A percentile compares a stretch with the other conserved stretches of the same genome.
Evolutionary conservation across 345 rosid genomes (phyloP).

Genomic region (Xanthoceras sorbifolium): DNA sequence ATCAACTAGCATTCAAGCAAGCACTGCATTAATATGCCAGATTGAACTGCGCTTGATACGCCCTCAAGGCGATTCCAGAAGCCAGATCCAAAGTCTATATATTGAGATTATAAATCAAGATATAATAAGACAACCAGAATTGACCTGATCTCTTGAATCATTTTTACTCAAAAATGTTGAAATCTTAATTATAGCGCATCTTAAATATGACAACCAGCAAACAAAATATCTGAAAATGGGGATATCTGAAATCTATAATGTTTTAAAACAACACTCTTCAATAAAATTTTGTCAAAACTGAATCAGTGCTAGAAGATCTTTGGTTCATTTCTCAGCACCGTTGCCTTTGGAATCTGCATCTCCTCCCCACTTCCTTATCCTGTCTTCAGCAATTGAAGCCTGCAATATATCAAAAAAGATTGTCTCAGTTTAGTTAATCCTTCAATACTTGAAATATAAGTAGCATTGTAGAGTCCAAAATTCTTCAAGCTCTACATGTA

Average conservation of each 20-base stretch:
- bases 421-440: background rate
- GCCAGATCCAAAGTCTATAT: too few species aligned
- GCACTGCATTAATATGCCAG: background rate
- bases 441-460: background rate
- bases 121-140: too few species aligned
- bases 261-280: background rate
- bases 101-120: too few species aligned
- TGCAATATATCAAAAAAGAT: conserved; percentile 24
- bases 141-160: background rate
- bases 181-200: background rate
- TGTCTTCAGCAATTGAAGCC: conserved; percentile 73
- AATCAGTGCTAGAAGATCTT: background rate
- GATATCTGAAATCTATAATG: background rate
- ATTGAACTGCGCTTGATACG: background rate
- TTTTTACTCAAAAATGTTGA: too few species aligned
- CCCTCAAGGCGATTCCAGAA: too few species aligned
- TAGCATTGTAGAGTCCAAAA: background rate
- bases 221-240: background rate
- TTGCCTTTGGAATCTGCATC: background rate
- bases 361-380: conserved; percentile 74
- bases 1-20: background rate
- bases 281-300: background rate
- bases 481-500: background rate
- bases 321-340: conserved; percentile 7
- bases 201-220: too few species aligned